Base-by-base conservation (phyloP, 2,329 filamentous ascomycete species). In the Metarhizium sp. region DNA sequence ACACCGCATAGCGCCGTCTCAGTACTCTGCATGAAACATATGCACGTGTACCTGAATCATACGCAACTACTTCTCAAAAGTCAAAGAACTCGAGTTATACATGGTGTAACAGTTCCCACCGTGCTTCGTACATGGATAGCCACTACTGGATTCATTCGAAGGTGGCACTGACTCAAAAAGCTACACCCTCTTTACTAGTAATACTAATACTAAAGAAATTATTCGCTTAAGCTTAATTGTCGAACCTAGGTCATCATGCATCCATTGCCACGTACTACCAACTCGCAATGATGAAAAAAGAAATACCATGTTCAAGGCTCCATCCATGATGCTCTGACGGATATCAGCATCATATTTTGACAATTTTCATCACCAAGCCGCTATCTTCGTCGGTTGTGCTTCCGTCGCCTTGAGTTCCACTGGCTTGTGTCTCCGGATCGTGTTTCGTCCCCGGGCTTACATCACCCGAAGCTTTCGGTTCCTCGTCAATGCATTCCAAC, bases 401-500 rank as follows among this genome's bases (percentile, higher is more conserved):
- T 13, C 52, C 45, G 16, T 51, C 42, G 25, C 20, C n/a, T 6
- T 45, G 42, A 10, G 42, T 20, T 18, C 42, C n/a, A 16, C n/a
- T 10, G n/a, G 14, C 42, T 11, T 18, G 6, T 20, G 42, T 16
- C 42, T 45, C 42, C 11, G 42, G 20, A 16, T 20, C 47, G 14
- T 53, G 8, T 14, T 50, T 56, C 4, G 47, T 30, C 13, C 32
- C 16, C 18, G 13, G 13, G 18, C 36, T 16, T 34, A 45, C 38
- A 38, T 51, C 47, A 34, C 53, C 56, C n/a, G 43, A 57, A 29
- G 64, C 60, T 54, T 67, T 71, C 6, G 71, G 67, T 50, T 74
- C 73, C 59, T 79, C 76, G 2, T 72, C 71, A 51, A 79, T 79
- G 16, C 75, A 72, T 7, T 73, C 69, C 6, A 79, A 67, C 2